These are phyloP conservation scores for Coleophoma cylindrospora DNA, from an alignment of 2,329 filamentous ascomycete genomes.

Conservation along the genomic window DNA sequence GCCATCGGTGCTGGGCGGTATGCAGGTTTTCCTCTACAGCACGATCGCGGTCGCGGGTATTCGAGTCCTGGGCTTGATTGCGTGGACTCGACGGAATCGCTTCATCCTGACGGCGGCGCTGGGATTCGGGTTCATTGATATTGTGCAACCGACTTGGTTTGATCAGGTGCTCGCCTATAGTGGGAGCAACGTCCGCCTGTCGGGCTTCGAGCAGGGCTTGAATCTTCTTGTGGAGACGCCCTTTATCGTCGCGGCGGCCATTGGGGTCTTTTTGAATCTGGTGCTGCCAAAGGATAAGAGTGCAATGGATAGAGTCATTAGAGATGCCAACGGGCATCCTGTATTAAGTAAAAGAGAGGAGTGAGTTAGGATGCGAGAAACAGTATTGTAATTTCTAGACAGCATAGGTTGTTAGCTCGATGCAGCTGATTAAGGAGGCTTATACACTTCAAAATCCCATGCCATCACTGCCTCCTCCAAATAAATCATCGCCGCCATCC, in stretches of 20 bases:
- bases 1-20: conserved; percentile 38
- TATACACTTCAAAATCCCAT: not conserved
- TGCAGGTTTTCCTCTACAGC: conserved; percentile 61
- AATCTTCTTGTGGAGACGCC: conserved; percentile 35
- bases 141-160: conserved; percentile 35
- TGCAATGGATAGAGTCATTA: conserved; percentile 18
- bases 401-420: too few relatives aligned
- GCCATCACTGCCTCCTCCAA: not conserved
- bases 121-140: conserved; percentile 49
- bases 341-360: conserved; percentile 6
- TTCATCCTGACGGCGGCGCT: conserved; percentile 61
- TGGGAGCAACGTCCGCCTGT: conserved; percentile 29
- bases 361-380: not conserved
- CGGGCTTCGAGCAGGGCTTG: conserved; percentile 34
- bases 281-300: conserved; percentile 30
- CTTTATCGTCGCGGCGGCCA: conserved; percentile 35
- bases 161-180: conserved; percentile 30
- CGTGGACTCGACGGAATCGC: conserved; percentile 59
- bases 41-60: conserved; percentile 63
- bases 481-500: not conserved
- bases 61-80: conserved; percentile 56
- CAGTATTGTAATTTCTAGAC: too few relatives aligned
- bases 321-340: conserved; percentile 11
- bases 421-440: too few relatives aligned
- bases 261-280: conserved; percentile 38